These are phyloP conservation scores for Parmelia sp. DNA, from an alignment of 495 filamentous ascomycete species.

Conservation along the genomic window DNA sequence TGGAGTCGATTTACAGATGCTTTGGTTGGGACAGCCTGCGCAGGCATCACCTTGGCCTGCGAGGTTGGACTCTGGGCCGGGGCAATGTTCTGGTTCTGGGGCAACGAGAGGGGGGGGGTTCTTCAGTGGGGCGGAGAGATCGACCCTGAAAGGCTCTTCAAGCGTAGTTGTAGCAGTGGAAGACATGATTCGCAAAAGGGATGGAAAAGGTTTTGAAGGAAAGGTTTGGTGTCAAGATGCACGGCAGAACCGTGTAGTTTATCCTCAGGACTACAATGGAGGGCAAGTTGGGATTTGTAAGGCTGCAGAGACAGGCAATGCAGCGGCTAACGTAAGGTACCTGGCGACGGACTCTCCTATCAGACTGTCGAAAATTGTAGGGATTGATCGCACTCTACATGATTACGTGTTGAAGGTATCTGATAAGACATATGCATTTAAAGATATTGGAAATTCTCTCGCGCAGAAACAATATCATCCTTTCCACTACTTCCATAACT, in stretches of 20 bases:
- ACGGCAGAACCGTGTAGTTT: background rate
- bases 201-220: background rate
- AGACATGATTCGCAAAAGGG: background rate
- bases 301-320: background rate
- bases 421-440: background rate
- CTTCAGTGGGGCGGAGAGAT: constrained; percentile 63
- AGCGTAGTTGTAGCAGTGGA: constrained; percentile 49
- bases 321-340: background rate
- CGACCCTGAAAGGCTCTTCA: constrained; percentile 58
- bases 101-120: constrained; percentile 75
- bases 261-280: background rate
- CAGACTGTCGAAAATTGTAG: background rate
- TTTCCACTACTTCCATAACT: too few relatives aligned
- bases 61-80: constrained; percentile 79
- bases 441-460: background rate
- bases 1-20: constrained; percentile 86
- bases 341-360: background rate
- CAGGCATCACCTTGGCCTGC: constrained; percentile 86
- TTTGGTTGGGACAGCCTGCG: constrained; percentile 90
- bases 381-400: background rate
- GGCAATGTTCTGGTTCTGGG: constrained; percentile 94
- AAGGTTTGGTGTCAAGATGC: constrained; percentile 9
- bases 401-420: background rate
- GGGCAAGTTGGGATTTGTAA: constrained; percentile 5
- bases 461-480: background rate